Conservation (phyloP, 192 early-diverging fungal species). For the Anaeromyces robustus region DNA sequence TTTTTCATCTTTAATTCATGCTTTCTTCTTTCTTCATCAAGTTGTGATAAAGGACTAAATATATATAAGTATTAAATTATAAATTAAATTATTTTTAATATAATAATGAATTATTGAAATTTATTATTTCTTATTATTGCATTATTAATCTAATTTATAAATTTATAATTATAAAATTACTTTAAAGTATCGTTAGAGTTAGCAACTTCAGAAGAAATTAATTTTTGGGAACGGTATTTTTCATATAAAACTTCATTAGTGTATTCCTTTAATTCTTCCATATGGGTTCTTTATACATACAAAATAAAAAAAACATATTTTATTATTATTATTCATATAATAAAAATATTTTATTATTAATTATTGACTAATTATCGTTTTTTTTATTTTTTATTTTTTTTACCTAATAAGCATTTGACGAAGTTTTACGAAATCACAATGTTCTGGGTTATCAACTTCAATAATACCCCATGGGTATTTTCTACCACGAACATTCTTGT, state of each 20-base stretch:
- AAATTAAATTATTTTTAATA: neutral
- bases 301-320: neutral
- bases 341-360: neutral
- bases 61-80: neutral
- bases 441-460: conserved; percentile 6
- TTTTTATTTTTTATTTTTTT: too few species aligned
- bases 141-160: too few species aligned
- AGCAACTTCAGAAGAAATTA: neutral
- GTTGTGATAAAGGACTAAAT: conserved; percentile 52
- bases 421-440: conserved; percentile 7
- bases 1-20: conserved; percentile 93
- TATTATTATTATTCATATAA: neutral
- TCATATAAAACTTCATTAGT: conserved; percentile 7
- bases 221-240: conserved; percentile 4
- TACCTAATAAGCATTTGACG: conserved; percentile 8
- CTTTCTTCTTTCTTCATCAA: conserved; percentile 79
- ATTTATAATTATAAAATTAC: too few species aligned
- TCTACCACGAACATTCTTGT: conserved; percentile 26
- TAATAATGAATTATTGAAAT: too few species aligned
- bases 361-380: too few species aligned
- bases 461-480: conserved; percentile 8
- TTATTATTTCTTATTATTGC: too few species aligned
- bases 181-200: neutral
- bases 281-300: conserved; percentile 2
- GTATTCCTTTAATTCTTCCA: conserved; percentile 8